These are phyloP conservation scores for Entelexis sorbosivorans DNA, from an alignment of 1,139 yeast species.

Conservation along the genomic window DNA sequence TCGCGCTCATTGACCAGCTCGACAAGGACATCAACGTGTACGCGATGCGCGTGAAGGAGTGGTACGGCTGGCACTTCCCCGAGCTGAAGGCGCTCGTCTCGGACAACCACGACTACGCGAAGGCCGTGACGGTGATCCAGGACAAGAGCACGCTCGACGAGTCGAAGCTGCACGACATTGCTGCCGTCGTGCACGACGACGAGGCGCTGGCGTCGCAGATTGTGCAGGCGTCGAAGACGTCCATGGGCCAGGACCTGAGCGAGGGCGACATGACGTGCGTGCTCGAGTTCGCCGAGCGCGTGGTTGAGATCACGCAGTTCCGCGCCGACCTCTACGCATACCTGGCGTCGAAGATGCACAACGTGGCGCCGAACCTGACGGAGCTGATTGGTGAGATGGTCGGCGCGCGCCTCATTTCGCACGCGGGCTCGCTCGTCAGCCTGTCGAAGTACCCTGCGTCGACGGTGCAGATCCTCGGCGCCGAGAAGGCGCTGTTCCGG, in stretches of 20 bases:
- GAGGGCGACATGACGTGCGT: slow-evolving; percentile 89
- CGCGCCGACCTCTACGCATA: slow-evolving; percentile 80
- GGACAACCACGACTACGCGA: slow-evolving; percentile 83
- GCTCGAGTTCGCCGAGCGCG: slow-evolving; percentile 84
- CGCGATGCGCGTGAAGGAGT: slow-evolving; percentile 97
- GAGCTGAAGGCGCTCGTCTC: slow-evolving; percentile 92
- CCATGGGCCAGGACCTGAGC: slow-evolving; percentile 98
- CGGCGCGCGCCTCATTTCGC: slow-evolving; percentile 96
- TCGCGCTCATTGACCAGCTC: slow-evolving; percentile 89
- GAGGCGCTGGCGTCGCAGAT: slow-evolving; percentile 88
- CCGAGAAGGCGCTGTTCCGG: slow-evolving; percentile 97
- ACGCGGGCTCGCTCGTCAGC: slow-evolving; percentile 94
- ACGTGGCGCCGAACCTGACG: slow-evolving; percentile 94
- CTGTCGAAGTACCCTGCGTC: slow-evolving; percentile 98
- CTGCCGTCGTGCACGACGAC: slow-evolving; percentile 84
- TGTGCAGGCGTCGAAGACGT: slow-evolving; percentile 83
- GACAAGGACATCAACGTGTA: slow-evolving; percentile 96
- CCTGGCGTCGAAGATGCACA: slow-evolving; percentile 89
- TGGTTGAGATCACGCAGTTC: slow-evolving; percentile 85
- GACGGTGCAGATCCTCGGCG: slow-evolving; percentile 95
- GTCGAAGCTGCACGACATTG: slow-evolving; percentile 46
- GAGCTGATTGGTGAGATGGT: slow-evolving; percentile 96
- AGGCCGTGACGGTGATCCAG: slow-evolving; percentile 67
- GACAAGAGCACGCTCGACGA: slow-evolving; percentile 77
- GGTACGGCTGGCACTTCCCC: slow-evolving; percentile 99